phyloP scores from a whole-genome alignment of 177 flowering plant genomes.

The Vitis hybrid region DNA sequence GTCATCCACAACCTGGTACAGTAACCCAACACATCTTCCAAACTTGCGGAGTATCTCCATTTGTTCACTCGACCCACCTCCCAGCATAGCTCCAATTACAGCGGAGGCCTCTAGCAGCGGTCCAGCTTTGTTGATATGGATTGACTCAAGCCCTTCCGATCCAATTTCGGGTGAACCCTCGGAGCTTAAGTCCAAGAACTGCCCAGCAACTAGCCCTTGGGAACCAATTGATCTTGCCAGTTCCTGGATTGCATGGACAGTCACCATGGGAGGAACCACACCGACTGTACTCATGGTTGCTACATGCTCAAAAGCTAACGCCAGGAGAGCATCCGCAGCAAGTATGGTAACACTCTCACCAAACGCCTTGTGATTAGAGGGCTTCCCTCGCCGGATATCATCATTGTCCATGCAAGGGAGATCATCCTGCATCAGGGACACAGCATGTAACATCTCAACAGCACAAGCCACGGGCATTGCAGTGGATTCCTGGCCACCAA shows the following conservation, averaged over 20 bases:
- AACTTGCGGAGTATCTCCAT: slow-evolving; percentile 56
- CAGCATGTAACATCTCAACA: slow-evolving; percentile 80
- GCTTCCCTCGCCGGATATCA: slow-evolving; percentile 69
- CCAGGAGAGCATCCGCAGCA: slow-evolving; percentile 68
- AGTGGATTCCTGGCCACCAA: slow-evolving; percentile 47
- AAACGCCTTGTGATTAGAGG: slow-evolving; percentile 66
- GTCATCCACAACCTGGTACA: slow-evolving; percentile 83
- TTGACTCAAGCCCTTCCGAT: slow-evolving; percentile 57
- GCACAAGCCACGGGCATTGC: slow-evolving; percentile 78
- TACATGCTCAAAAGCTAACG: slow-evolving; percentile 58
- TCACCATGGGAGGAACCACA: slow-evolving; percentile 35
- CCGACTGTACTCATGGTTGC: slow-evolving; percentile 27
- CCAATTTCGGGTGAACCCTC: slow-evolving; percentile 50
- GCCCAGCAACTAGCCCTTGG: slow-evolving; percentile 73
- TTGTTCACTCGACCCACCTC: slow-evolving; percentile 59
- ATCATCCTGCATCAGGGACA: slow-evolving; percentile 79
- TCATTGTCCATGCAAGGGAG: slow-evolving; percentile 81
- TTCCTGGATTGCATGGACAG: slow-evolving; percentile 50
- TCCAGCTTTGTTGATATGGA: slow-evolving; percentile 72
- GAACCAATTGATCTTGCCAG: slow-evolving; percentile 55
- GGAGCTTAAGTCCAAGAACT: slow-evolving; percentile 59
- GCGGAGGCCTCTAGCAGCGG: slow-evolving; percentile 62
- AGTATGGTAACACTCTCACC: slow-evolving; percentile 69
- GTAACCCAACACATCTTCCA: slow-evolving; percentile 54
- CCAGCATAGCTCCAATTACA: slow-evolving; percentile 67